Base-by-base conservation (phyloP, 495 filamentous ascomycete genomes). In the Stereocaulon alpinum region DNA sequence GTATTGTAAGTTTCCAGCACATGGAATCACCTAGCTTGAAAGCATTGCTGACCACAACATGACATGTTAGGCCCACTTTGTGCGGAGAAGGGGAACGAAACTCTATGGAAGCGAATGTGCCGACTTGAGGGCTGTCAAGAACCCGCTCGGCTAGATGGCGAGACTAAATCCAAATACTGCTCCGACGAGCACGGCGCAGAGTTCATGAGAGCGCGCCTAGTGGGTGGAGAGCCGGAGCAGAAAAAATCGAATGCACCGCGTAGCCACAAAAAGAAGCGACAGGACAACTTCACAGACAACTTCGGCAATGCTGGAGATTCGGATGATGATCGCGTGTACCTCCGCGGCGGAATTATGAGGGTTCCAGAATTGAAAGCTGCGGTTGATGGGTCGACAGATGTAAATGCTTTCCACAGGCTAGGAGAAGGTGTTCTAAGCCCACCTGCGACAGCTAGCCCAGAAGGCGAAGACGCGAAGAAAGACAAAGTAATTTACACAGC, bases 71-170 rank as follows among this genome's bases (percentile, higher is more conserved):
- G 78, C 61, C 84, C 82, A 1, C 80, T 79, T 40, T 89, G 86
- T 70, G 71, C 72, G 55, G 69, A 73, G 15, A 66, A 71, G 2
- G 81, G 79, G 15, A 72, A 74, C 22, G 78, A 73, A 55, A 87
- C 86, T 15, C 81, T 80, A 10, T 89, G 81, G 82, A 87, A 86
- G 69, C 79, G 80, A 15, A 84, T 86, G 77, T 89, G 85, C 62
- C 76, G 85, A 27, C 69, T 82, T 27, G 57, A 71, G 11, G 78
- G 74, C 30, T 88, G 85, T 63, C 71, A 81, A 40, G 78, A 81
- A 63, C 82, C 85, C 20, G 85, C 83, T 30, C 76, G 83, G 22
- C 67, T 77, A 18, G 67, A 65, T 15, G 72, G 71, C 30, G 72
- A 72, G 6, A 72, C 67, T 14, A 74, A 68, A 22, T 85, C 81